These are phyloP conservation scores for Phaffia rhodozyma DNA, from an alignment of 1,284 basidiomycete species.

Conservation along the genomic window DNA sequence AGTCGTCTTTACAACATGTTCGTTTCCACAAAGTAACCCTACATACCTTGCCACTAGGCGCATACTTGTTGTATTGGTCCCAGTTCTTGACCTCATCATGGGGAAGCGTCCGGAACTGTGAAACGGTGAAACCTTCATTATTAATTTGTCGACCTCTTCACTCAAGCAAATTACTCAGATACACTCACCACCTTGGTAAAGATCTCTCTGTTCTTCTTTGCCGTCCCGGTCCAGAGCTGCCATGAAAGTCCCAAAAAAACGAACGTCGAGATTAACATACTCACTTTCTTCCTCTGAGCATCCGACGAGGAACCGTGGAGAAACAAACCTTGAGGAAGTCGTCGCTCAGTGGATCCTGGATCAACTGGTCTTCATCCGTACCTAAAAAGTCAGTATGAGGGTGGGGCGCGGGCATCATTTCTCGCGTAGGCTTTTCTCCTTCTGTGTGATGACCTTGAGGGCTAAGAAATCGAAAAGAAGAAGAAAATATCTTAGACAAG, in stretches of 20 bases:
- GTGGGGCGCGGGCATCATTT: constrained; percentile 60
- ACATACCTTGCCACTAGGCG: constrained; percentile 8
- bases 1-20: background rate
- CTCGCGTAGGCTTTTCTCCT: constrained; percentile 16
- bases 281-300: too few relatives aligned
- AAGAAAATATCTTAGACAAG: background rate
- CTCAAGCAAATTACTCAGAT: constrained; percentile 6
- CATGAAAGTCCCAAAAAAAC: constrained; percentile 20
- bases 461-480: background rate
- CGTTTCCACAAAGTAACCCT: background rate
- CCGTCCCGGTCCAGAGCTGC: constrained; percentile 57
- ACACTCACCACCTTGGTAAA: constrained; percentile 54
- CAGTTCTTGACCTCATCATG: constrained; percentile 64
- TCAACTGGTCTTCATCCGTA: constrained; percentile 48
- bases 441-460: constrained; percentile 21
- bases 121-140: background rate
- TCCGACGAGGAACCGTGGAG: background rate
- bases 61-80: constrained; percentile 49
- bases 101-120: constrained; percentile 59
- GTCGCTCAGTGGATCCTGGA: constrained; percentile 67
- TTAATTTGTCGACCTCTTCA: background rate
- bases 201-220: constrained; percentile 61
- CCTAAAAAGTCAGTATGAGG: constrained; percentile 38
- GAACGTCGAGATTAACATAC: too few relatives aligned
- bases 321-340: constrained; percentile 34